These are phyloP conservation scores for Cyamopsis tetragonoloba DNA, from an alignment of 306 rosid species.

Conservation along the genomic window DNA sequence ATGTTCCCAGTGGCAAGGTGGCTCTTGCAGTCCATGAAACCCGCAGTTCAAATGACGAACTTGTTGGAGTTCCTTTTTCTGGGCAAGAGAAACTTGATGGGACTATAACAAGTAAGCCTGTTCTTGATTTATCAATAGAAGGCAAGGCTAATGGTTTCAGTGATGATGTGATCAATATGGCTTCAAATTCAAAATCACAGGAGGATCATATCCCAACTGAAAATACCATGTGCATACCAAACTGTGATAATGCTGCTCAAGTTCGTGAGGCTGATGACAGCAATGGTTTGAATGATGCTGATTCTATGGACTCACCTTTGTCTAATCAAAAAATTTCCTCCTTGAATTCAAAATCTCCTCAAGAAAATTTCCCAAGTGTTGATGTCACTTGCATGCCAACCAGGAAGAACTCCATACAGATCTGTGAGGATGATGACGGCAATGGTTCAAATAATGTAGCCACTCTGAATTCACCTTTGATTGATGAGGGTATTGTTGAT, in stretches of 20 bases:
- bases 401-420: not conserved
- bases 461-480: conserved; percentile 14
- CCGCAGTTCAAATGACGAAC: conserved; percentile 13
- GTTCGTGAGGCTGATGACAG: not conserved
- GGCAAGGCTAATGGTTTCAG: conserved; percentile 5
- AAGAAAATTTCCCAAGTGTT: conserved; percentile 21
- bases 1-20: conserved; percentile 29
- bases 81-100: not conserved
- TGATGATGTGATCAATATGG: conserved; percentile 2
- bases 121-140: not conserved
- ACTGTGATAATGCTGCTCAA: conserved; percentile 22
- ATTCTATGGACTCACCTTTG: conserved; percentile 9
- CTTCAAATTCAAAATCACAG: conserved; percentile 22
- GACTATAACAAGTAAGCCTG: not conserved
- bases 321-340: conserved; percentile 26
- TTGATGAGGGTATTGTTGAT: conserved; percentile 25
- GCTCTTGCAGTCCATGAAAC: not conserved
- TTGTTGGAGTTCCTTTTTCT: conserved; percentile 17
- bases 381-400: not conserved
- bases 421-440: not conserved
- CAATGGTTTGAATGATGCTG: conserved; percentile 18
- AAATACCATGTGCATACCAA: not conserved
- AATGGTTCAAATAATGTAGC: conserved; percentile 20
- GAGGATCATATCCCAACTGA: conserved; percentile 25
- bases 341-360: conserved; percentile 24